Percentiles rank a stretch among this genome's conserved stretches.
Evolutionary conservation across 1,284 basidiomycete genomes (phyloP).

Genomic region (Heterobasidion occidentale): DNA sequence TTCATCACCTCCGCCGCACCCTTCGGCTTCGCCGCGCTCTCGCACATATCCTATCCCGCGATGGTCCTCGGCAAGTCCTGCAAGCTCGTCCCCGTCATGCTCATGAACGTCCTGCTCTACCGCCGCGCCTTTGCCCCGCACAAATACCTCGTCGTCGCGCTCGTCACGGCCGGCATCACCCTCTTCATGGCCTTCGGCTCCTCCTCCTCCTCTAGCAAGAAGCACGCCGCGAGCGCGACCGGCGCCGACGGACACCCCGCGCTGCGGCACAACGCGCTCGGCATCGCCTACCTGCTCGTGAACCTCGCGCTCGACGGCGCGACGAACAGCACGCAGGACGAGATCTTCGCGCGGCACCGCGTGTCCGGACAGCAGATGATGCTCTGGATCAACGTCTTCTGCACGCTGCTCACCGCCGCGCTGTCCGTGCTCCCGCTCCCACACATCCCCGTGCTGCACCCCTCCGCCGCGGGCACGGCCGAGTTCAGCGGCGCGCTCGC

Average conservation of each 20-base stretch:
- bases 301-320: constrained; percentile 92
- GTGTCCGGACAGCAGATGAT: constrained; percentile 98
- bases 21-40: constrained; percentile 90
- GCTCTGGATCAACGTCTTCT: constrained; percentile 93
- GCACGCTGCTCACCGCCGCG: constrained; percentile 59
- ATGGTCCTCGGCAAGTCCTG: constrained; percentile 99
- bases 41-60: constrained; percentile 96
- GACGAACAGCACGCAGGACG: constrained; percentile 97
- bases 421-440: constrained; percentile 67
- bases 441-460: constrained; percentile 71
- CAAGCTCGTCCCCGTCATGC: constrained; percentile 94
- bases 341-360: constrained; percentile 78
- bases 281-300: constrained; percentile 69
- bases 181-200: constrained; percentile 90
- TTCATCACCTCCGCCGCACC: constrained; percentile 91
- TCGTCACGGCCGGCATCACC: constrained; percentile 91
- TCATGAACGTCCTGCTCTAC: constrained; percentile 91
- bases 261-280: constrained; percentile 39
- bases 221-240: constrained; percentile 24
- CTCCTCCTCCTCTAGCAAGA: constrained; percentile 38
- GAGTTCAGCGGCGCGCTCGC: constrained; percentile 66
- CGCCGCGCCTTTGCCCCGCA: constrained; percentile 85
- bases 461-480: constrained; percentile 44
- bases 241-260: constrained; percentile 27
- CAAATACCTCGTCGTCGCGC: constrained; percentile 89